phyloP scores from a whole-genome alignment of 371 early-diverging fungal genomes.

The Lichtheimia ornata region DNA sequence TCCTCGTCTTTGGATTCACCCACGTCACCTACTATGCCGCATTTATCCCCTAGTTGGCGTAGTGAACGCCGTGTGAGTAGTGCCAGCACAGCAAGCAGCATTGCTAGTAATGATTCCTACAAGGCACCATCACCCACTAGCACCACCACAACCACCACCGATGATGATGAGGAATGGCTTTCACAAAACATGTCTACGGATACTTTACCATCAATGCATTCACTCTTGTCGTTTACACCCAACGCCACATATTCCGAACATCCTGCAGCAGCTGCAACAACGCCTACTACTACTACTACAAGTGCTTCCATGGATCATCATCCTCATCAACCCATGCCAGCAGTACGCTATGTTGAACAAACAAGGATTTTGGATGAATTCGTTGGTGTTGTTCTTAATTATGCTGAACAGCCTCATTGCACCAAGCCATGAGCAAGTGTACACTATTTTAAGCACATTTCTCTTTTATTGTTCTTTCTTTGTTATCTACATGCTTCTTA shows the following conservation, averaged over 20 bases:
- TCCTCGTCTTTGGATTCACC: slow-evolving; percentile 27
- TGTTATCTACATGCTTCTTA: too few species aligned
- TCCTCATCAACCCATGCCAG: not conserved
- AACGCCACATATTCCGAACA: not conserved
- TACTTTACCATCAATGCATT: slow-evolving; percentile 16
- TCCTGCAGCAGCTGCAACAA: slow-evolving; percentile 6
- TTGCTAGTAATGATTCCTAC: slow-evolving; percentile 14
- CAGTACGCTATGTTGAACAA: slow-evolving; percentile 20
- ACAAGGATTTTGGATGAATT: slow-evolving; percentile 30
- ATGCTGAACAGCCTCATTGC: slow-evolving; percentile 16
- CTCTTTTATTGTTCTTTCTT: too few species aligned
- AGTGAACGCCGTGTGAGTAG: slow-evolving; percentile 40
- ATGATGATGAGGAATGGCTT: not conserved
- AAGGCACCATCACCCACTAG: slow-evolving; percentile 3
- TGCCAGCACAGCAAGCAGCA: slow-evolving; percentile 30
- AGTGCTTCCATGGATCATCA: too few species aligned
- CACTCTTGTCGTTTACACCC: slow-evolving; percentile 10
- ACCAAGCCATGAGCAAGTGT: slow-evolving; percentile 5
- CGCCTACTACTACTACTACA: not conserved
- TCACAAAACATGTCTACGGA: not conserved
- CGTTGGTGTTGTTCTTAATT: slow-evolving; percentile 28
- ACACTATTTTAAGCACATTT: not conserved
- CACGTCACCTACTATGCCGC: slow-evolving; percentile 34
- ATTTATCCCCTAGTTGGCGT: slow-evolving; percentile 36
- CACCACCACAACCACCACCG: not conserved